phyloP scores from a whole-genome alignment of 257 asterid species.

The Scutellaria minor region DNA sequence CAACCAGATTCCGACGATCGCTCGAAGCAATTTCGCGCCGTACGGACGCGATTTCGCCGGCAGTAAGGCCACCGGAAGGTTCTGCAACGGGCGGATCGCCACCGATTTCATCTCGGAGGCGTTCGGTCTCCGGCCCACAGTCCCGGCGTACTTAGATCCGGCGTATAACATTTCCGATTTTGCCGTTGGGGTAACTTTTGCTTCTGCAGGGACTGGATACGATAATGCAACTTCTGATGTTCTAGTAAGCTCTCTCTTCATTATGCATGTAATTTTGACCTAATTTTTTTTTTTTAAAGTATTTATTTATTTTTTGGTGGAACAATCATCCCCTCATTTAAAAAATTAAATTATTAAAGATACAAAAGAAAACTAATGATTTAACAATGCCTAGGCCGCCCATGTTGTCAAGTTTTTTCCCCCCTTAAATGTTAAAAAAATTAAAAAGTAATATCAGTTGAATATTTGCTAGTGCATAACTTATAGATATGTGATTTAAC shows the following conservation, averaged over 20 bases:
- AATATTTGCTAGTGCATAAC: too few relatives aligned
- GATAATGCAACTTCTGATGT: conserved; percentile 83
- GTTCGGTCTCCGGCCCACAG: conserved; percentile 59
- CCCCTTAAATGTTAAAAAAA: too few relatives aligned
- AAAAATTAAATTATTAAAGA: too few relatives aligned
- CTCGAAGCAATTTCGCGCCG: conserved; percentile 77
- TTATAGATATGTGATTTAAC: too few relatives aligned
- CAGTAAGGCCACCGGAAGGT: conserved; percentile 77
- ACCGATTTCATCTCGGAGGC: conserved; percentile 84
- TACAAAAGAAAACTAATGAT: too few relatives aligned
- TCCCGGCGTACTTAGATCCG: conserved; percentile 91
- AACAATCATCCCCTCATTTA: too few relatives aligned
- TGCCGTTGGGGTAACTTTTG: conserved; percentile 80
- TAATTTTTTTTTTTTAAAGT: too few relatives aligned
- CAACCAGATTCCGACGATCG: conserved; percentile 65
- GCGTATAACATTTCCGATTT: conserved; percentile 70
- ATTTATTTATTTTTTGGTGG: too few relatives aligned
- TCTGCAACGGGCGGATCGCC: conserved; percentile 74
- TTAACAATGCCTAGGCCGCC: too few relatives aligned
- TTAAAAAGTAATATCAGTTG: too few relatives aligned
- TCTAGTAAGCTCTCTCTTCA: conserved; percentile 50
- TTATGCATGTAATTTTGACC: too few relatives aligned
- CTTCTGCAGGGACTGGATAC: conserved; percentile 92
- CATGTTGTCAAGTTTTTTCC: too few relatives aligned
- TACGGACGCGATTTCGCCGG: conserved; percentile 79